Evolutionary conservation across 768 basidiomycete species (phyloP).

Genomic region (Naganishia vaughanmartiniae): DNA sequence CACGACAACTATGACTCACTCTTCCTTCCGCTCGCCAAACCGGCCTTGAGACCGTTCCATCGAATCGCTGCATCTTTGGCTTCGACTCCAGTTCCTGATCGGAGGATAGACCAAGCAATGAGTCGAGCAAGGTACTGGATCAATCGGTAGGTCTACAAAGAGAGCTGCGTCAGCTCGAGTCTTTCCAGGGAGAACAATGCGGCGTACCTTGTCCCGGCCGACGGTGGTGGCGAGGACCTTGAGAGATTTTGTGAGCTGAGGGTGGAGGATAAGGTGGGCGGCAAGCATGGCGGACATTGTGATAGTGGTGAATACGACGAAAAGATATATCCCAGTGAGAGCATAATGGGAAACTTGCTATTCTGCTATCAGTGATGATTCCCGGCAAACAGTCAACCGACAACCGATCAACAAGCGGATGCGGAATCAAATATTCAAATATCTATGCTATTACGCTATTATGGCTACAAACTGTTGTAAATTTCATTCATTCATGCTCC

Average conservation of each 20-base stretch:
- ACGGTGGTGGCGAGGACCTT: constrained; percentile 75
- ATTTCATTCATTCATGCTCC: background rate
- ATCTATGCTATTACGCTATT: background rate
- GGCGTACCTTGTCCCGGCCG: constrained; percentile 81
- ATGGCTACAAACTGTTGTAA: constrained; percentile 3
- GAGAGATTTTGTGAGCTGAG: constrained; percentile 69
- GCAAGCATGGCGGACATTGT: constrained; percentile 46
- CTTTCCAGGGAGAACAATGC: background rate
- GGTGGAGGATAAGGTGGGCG: constrained; percentile 74
- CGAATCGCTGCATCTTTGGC: constrained; percentile 60
- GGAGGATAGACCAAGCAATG: constrained; percentile 75
- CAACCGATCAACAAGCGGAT: background rate
- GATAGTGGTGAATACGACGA: background rate
- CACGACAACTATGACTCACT: constrained; percentile 57
- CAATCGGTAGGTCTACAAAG: constrained; percentile 72
- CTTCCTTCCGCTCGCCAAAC: constrained; percentile 80
- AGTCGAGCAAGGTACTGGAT: constrained; percentile 88
- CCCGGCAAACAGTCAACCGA: background rate
- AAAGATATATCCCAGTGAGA: background rate
- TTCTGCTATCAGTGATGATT: background rate
- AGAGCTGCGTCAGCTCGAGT: background rate
- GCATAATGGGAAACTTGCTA: background rate
- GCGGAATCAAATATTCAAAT: constrained; percentile 11
- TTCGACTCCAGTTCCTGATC: constrained; percentile 63
- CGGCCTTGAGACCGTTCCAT: constrained; percentile 80